Evolutionary conservation across 192 early-diverging fungal genomes (phyloP).

Genomic region (Neocallimastix lanati): DNA sequence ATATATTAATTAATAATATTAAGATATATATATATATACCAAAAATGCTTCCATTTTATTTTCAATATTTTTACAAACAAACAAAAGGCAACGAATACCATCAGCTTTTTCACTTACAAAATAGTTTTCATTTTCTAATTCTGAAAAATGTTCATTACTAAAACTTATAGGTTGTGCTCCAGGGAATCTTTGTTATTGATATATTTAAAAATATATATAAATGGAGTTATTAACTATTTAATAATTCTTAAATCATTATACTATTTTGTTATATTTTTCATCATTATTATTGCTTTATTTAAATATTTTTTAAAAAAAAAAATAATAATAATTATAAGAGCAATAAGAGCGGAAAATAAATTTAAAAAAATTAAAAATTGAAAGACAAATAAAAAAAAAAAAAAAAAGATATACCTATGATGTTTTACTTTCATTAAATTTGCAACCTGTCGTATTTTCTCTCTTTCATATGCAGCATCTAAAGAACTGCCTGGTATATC

Average conservation of each 20-base stretch:
- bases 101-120: slow-evolving; percentile 74
- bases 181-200: slow-evolving; percentile 16
- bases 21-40: no score
- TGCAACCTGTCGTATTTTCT: not conserved
- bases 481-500: not conserved
- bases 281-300: no score
- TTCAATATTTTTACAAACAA: slow-evolving; percentile 5
- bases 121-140: slow-evolving; percentile 34
- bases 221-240: no score
- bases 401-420: not conserved
- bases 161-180: slow-evolving; percentile 37
- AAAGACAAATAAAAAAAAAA: no score
- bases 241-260: no score
- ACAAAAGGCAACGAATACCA: slow-evolving; percentile 36
- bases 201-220: no score
- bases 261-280: no score
- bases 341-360: no score
- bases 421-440: not conserved
- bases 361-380: no score
- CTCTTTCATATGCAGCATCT: not conserved
- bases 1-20: no score
- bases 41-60: slow-evolving; percentile 12
- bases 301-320: no score
- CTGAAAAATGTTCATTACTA: slow-evolving; percentile 13
- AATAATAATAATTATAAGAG: no score